These are phyloP conservation scores for Sugiyamaella neomexicana DNA, from an alignment of 1,139 yeast species.

Conservation along the genomic window DNA sequence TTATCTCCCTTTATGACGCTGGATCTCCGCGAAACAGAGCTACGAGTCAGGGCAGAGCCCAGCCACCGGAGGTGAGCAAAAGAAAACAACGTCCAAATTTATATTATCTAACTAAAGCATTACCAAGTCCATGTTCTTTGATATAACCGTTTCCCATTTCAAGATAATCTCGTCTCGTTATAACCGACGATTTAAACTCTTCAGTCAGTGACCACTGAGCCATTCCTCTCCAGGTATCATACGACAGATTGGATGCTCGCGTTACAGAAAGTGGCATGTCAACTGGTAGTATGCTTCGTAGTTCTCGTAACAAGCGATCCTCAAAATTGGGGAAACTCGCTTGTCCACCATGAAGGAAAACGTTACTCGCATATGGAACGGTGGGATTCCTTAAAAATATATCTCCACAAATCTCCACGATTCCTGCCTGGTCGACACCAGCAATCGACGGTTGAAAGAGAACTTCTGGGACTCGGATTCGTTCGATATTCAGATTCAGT, in stretches of 20 bases:
- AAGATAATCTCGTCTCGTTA: conserved; percentile 72
- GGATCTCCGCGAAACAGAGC: too few relatives aligned
- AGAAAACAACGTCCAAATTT: too few relatives aligned
- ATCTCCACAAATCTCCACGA: conserved; percentile 72
- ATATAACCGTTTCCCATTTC: conserved; percentile 90
- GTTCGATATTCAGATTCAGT: conserved; percentile 83
- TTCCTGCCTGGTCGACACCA: conserved; percentile 94
- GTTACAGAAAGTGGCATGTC: conserved; percentile 63
- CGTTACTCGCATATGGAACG: conserved; percentile 49
- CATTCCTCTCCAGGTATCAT: conserved; percentile 96
- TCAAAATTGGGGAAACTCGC: conserved; percentile 65
- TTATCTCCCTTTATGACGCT: background rate
- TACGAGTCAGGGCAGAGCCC: too few relatives aligned
- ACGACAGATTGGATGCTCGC: conserved; percentile 62
- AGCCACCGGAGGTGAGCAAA: too few relatives aligned
- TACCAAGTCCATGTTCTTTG: conserved; percentile 83
- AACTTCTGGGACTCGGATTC: conserved; percentile 90
- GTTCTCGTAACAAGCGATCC: conserved; percentile 64
- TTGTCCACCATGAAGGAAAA: conserved; percentile 87
- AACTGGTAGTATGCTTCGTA: conserved; percentile 68
- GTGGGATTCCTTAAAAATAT: conserved; percentile 61
- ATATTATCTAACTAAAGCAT: conserved; percentile 34
- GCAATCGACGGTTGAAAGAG: conserved; percentile 93
- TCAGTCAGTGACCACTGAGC: conserved; percentile 64
- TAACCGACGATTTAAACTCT: conserved; percentile 51